Evolutionary conservation across 495 filamentous ascomycete genomes (phyloP).

Genomic region (Talaromyces stipitatus): DNA sequence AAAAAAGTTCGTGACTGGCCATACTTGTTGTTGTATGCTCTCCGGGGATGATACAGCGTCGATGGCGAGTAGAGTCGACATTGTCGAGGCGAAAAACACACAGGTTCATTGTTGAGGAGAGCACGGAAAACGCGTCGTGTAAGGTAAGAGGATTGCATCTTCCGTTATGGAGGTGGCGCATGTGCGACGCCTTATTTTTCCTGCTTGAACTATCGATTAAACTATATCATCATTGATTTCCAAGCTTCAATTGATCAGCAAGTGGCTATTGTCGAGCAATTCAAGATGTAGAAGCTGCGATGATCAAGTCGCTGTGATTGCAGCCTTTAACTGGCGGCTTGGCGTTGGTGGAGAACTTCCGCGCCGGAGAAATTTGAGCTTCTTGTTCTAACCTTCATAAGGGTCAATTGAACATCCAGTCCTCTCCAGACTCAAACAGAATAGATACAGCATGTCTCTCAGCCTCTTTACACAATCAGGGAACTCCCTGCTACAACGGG

Average conservation of each 20-base stretch:
- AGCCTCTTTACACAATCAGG: not conserved
- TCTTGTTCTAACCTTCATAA: not conserved
- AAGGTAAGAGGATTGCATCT: constrained; percentile 73
- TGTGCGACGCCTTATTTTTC: not conserved
- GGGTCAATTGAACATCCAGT: not conserved
- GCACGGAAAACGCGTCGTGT: constrained; percentile 65
- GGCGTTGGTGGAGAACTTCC: constrained; percentile 1
- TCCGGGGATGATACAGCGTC: not conserved
- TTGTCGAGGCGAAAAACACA: constrained; percentile 38
- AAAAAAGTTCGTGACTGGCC: constrained; percentile 25
- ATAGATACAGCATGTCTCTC: not conserved
- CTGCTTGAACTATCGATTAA: not conserved
- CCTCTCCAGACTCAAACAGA: not conserved
- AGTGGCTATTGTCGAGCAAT: not conserved
- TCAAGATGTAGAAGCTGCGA: constrained; percentile 6
- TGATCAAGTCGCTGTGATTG: not conserved
- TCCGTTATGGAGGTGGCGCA: constrained; percentile 8
- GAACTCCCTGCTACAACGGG: not conserved
- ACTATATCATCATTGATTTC: not conserved
- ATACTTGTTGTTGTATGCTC: not conserved
- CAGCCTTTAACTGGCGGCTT: not conserved
- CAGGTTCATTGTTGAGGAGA: constrained; percentile 57
- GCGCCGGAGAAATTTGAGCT: not conserved
- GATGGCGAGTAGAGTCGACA: constrained; percentile 15
- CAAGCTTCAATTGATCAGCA: not conserved